Evolutionary conservation across 2,329 filamentous ascomycete species (phyloP).

Genomic region (Sarocladiaceae sp.): DNA sequence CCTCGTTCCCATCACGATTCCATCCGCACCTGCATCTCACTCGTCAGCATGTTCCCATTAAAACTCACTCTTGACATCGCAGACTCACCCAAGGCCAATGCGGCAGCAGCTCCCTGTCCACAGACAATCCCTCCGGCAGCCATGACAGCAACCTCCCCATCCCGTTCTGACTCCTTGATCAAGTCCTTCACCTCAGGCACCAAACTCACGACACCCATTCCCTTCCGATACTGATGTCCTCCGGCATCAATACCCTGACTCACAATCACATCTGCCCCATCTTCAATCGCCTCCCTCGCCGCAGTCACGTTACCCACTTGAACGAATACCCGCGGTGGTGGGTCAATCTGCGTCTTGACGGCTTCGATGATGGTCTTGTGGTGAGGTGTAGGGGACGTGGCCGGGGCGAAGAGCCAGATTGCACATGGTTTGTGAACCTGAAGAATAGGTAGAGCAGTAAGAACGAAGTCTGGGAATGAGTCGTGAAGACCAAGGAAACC

Average conservation of each 20-base stretch:
- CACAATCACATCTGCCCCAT: constrained; percentile 54
- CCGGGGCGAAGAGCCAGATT: constrained; percentile 61
- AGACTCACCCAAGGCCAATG: constrained; percentile 48
- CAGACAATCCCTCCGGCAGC: constrained; percentile 59
- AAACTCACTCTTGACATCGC: neutral
- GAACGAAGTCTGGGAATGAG: constrained; percentile 30
- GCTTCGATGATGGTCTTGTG: constrained; percentile 31
- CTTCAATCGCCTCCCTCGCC: constrained; percentile 42
- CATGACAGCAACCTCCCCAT: constrained; percentile 36
- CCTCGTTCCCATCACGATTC: constrained; percentile 39
- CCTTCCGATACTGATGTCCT: constrained; percentile 54
- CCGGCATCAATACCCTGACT: constrained; percentile 62
- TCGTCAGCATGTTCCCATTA: constrained; percentile 11
- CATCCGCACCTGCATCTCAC: constrained; percentile 35
- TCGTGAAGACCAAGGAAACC: constrained; percentile 53
- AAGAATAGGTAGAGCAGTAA: constrained; percentile 47
- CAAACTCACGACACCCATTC: constrained; percentile 50
- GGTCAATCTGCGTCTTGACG: constrained; percentile 22
- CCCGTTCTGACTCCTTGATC: constrained; percentile 32
- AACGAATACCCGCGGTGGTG: constrained; percentile 48
- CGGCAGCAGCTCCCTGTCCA: constrained; percentile 50
- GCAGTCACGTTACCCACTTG: constrained; percentile 58
- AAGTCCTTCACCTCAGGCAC: constrained; percentile 53
- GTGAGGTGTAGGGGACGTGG: constrained; percentile 23
- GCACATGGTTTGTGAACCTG: constrained; percentile 50